A percentile compares a stretch with the other conserved stretches of the same genome.
These are phyloP conservation scores for Mycogone perniciosa DNA, from an alignment of 2,329 filamentous ascomycete species.

Conservation along the genomic window DNA sequence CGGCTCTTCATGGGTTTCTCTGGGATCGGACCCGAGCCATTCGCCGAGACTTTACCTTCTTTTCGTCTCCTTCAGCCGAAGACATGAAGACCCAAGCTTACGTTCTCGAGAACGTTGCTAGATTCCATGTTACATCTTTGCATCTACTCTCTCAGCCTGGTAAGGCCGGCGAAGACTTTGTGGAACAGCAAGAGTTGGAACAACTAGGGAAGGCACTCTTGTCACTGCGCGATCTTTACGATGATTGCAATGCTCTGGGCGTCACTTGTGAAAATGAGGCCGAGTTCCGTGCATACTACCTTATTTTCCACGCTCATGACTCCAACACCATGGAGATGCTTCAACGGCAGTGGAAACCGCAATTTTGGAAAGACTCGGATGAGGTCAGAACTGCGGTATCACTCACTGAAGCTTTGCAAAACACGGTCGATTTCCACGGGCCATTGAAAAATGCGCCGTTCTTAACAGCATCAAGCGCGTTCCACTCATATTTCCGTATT, in stretches of 20 bases:
- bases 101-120: slow-evolving; percentile 58
- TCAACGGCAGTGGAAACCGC: slow-evolving; percentile 51
- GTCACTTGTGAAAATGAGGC: slow-evolving; percentile 56
- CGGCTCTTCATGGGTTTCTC: slow-evolving; percentile 54
- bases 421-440: slow-evolving; percentile 49
- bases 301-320: slow-evolving; percentile 55
- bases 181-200: slow-evolving; percentile 61
- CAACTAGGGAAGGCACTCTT: slow-evolving; percentile 60
- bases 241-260: slow-evolving; percentile 54
- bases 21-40: slow-evolving; percentile 65
- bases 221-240: slow-evolving; percentile 60
- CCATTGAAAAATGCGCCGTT: slow-evolving; percentile 47
- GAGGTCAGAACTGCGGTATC: slow-evolving; percentile 56
- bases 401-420: slow-evolving; percentile 55
- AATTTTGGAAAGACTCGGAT: slow-evolving; percentile 48
- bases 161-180: slow-evolving; percentile 53
- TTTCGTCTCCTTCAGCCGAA: slow-evolving; percentile 51
- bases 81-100: slow-evolving; percentile 56
- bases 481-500: slow-evolving; percentile 53
- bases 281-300: slow-evolving; percentile 60
- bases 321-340: slow-evolving; percentile 47
- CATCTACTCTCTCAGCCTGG: slow-evolving; percentile 55
- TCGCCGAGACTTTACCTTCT: slow-evolving; percentile 62
- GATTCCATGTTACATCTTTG: slow-evolving; percentile 60
- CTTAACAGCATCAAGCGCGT: slow-evolving; percentile 44